Conservation (phyloP, 2,329 filamentous ascomycete genomes). For the Tolypocladium amazonense region DNA sequence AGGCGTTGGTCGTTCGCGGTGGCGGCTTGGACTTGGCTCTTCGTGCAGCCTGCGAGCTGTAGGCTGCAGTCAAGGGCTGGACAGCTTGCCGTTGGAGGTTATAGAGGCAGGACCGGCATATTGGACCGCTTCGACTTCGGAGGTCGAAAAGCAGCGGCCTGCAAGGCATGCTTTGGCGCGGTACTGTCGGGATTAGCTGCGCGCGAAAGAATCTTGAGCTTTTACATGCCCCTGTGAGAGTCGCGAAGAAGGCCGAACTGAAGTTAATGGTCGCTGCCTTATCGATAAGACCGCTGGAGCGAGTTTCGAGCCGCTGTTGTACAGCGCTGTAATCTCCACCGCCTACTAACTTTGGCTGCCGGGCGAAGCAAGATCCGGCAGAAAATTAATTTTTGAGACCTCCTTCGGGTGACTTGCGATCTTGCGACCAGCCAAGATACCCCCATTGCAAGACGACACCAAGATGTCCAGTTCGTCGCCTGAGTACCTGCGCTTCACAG, state of each 20-base stretch:
- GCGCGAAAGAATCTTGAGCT: not conserved
- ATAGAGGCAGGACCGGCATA: conserved; percentile 27
- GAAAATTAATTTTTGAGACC: conserved; percentile 25
- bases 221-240: not conserved
- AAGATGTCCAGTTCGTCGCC: conserved; percentile 29
- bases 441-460: conserved; percentile 5
- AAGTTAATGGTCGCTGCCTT: conserved; percentile 4
- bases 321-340: conserved; percentile 9
- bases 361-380: conserved; percentile 12
- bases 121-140: conserved; percentile 19
- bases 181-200: not conserved
- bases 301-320: not conserved
- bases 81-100: conserved; percentile 16
- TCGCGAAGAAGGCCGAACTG: not conserved
- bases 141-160: conserved; percentile 24
- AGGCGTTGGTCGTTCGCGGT: conserved; percentile 5
- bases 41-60: conserved; percentile 19
- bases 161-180: conserved; percentile 20
- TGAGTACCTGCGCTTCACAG: conserved; percentile 65
- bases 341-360: conserved; percentile 13
- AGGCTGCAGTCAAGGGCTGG: conserved; percentile 17
- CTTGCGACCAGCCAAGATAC: not conserved
- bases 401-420: not conserved
- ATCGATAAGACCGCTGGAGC: conserved; percentile 18
- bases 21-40: conserved; percentile 8